Evolutionary conservation across 495 filamentous ascomycete genomes (phyloP), one percentile per base, ranked within the genome.

Genomic region (Bathelium albidoporum): DNA sequence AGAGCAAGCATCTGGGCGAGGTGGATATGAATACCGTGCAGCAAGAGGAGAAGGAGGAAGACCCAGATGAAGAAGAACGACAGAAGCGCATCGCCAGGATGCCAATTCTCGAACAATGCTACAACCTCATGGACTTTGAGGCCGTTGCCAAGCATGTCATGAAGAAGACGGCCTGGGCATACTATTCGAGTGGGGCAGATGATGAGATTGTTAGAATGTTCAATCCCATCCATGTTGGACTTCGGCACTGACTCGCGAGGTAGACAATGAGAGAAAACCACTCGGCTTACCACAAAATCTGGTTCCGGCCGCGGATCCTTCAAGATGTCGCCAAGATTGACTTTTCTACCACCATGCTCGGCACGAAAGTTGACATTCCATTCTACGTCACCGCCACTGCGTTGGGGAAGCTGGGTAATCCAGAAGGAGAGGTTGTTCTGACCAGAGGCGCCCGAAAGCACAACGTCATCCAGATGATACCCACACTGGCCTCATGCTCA

Each of bases 211-310:
- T 94, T 74, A 66, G 86, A 78, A n/a, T 24, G 1, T 59, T 12
- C 14, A 10, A 20, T n/a, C n/a, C 9, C 45, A 11, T 20, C 16
- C 12, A 32, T 26, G 24, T 16, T n/a, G 10, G 11, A 2, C 22
- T n/a, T 20, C 22, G 24, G 29, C 29, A 29, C 20, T 55, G 49
- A 55, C 49, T 26, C 2, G 22, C 22, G 10, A 9, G 2, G 41
- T 65, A 95, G 90, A 97, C 94, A 0, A 82, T 98, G 83, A 85
- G 94, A 59, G 95, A 98, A 76, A 98, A 98, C 77, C 93, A 96
- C 78, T 83, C 86, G 11, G 94, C 95, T 31, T 98, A 87, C 78
- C 93, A 97, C 77, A 91, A 93, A 70, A 92, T 97, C 75, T 97
- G 93, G 93, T 97, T 97, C 78, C 84, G 92, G 20, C 93, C 93